A percentile compares a stretch with the other conserved stretches of the same genome.
phyloP scores from a whole-genome alignment of 805 yeast species.

The Wilhelminamyces savonicus region DNA sequence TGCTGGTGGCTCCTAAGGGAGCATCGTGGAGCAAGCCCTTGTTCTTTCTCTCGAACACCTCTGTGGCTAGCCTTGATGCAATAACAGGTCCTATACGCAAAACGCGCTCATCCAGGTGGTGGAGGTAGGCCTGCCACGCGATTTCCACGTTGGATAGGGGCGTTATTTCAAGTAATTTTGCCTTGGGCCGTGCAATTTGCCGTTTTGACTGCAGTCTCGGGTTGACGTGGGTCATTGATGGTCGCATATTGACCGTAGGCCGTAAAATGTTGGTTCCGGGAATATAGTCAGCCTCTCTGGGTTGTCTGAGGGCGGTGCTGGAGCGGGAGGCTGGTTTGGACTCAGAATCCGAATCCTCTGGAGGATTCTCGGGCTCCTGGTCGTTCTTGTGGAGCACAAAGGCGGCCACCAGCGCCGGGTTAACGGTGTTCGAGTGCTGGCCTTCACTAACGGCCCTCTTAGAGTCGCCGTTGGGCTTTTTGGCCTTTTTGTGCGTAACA shows the following conservation, averaged over 20 bases:
- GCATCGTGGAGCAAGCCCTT: conserved; percentile 55
- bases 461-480: conserved; percentile 2
- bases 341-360: neutral
- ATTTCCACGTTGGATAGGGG: conserved; percentile 49
- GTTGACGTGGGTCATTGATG: conserved; percentile 2
- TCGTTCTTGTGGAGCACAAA: conserved; percentile 27
- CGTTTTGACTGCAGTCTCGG: too few species aligned
- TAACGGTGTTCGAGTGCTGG: conserved; percentile 13
- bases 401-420: conserved; percentile 37
- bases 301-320: neutral
- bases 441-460: conserved; percentile 3
- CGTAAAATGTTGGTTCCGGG: conserved; percentile 57
- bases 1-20: conserved; percentile 40
- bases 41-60: conserved; percentile 48
- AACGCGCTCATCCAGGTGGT: conserved; percentile 54
- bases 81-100: conserved; percentile 48
- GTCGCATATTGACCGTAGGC: conserved; percentile 39
- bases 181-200: conserved; percentile 10
- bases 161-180: conserved; percentile 31
- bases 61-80: conserved; percentile 31
- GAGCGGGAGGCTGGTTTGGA: neutral
- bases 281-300: conserved; percentile 36
- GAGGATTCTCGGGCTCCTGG: conserved; percentile 8
- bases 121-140: conserved; percentile 52
- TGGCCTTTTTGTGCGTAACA: conserved; percentile 3